Evolutionary conservation across 305 asterid genomes (phyloP).

Genomic region (Fraxinus latifolia): DNA sequence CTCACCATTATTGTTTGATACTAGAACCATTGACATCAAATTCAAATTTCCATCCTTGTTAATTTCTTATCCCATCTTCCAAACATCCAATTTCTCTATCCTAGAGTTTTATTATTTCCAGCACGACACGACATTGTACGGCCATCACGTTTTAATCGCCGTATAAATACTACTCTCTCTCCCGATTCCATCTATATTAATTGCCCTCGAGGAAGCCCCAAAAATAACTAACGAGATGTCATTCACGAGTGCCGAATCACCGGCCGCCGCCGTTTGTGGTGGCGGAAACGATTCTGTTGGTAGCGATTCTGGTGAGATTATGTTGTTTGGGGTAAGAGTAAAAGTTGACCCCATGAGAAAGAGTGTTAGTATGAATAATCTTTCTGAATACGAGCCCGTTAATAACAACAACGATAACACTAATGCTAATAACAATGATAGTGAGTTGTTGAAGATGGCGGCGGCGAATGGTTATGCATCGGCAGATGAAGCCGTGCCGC

Average conservation of each 20-base stretch:
- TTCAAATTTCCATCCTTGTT: background rate
- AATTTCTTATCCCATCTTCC: background rate
- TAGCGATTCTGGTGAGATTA: conserved; percentile 26
- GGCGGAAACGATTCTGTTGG: background rate
- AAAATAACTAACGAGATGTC: background rate
- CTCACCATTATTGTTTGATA: background rate
- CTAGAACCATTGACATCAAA: background rate
- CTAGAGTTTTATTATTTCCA: background rate
- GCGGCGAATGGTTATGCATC: conserved; percentile 52
- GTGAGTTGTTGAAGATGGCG: conserved; percentile 27
- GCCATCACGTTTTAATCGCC: background rate
- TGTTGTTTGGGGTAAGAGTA: conserved; percentile 46
- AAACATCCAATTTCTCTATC: background rate
- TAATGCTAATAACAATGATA: background rate
- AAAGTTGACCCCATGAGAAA: conserved; percentile 48
- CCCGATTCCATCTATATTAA: background rate
- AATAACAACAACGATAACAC: background rate
- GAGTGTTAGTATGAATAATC: conserved; percentile 44
- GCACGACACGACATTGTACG: background rate
- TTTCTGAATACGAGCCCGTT: conserved; percentile 34
- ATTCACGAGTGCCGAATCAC: background rate
- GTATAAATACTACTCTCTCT: background rate
- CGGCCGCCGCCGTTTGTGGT: background rate
- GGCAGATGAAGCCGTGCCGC: conserved; percentile 62
- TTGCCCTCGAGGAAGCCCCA: background rate